Evolutionary conservation across 192 early-diverging fungal genomes (phyloP).

Genomic region (Umbelopsis sp.): DNA sequence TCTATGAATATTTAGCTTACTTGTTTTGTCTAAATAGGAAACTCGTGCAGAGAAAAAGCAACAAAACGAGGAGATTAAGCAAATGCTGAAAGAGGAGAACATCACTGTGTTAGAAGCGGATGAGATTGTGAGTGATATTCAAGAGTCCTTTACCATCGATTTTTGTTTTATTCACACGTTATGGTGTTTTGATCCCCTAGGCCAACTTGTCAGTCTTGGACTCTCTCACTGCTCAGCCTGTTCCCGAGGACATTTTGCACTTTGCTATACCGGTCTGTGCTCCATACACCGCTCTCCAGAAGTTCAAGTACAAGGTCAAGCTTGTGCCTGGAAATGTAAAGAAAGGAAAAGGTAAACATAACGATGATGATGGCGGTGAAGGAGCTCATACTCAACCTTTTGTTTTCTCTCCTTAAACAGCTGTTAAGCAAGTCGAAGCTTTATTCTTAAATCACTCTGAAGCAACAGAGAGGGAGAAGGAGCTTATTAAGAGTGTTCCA

Average conservation of each 20-base stretch:
- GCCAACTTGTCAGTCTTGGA: slow-evolving; percentile 72
- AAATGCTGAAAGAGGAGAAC: slow-evolving; percentile 60
- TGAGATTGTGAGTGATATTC: slow-evolving; percentile 43
- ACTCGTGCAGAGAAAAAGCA: slow-evolving; percentile 1
- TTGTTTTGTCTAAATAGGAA: background rate
- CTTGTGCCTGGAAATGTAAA: slow-evolving; percentile 88
- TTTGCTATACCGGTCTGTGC: slow-evolving; percentile 93
- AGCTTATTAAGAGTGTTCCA: slow-evolving; percentile 80
- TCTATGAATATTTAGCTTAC: too few relatives aligned
- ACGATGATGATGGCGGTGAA: too few relatives aligned
- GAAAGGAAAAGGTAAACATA: slow-evolving; percentile 78
- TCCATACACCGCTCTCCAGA: slow-evolving; percentile 81
- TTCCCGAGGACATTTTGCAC: slow-evolving; percentile 76
- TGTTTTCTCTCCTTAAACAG: slow-evolving; percentile 15
- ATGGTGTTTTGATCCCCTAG: slow-evolving; percentile 13
- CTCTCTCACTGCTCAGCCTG: slow-evolving; percentile 77
- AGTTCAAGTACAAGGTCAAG: slow-evolving; percentile 96
- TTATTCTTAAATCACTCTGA: slow-evolving; percentile 40
- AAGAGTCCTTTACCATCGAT: too few relatives aligned
- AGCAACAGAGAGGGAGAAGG: slow-evolving; percentile 60
- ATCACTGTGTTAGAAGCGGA: slow-evolving; percentile 55
- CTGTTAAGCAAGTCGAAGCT: slow-evolving; percentile 44
- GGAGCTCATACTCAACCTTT: background rate
- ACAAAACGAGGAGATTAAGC: slow-evolving; percentile 48
- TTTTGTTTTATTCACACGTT: too few relatives aligned